These are phyloP conservation scores for Saccharomyces pastorianus DNA, from an alignment of 1,139 yeast species.

Conservation along the genomic window DNA sequence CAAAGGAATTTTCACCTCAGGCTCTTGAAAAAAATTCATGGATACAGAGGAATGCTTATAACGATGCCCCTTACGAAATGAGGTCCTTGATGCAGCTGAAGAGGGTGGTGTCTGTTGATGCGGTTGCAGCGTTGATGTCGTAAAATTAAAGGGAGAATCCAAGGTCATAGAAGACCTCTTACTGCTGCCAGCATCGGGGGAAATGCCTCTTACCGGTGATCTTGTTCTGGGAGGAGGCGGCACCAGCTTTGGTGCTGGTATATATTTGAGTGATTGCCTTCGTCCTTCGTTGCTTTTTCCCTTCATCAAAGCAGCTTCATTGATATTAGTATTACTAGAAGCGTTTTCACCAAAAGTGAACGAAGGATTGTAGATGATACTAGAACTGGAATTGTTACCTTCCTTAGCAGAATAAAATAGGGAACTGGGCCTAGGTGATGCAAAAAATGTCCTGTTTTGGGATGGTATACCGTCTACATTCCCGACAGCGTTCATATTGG, in stretches of 20 bases:
- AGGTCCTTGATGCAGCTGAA: slow-evolving; percentile 62
- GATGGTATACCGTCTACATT: background rate
- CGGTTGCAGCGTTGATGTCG: slow-evolving; percentile 26
- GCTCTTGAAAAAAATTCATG: slow-evolving; percentile 92
- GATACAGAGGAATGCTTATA: slow-evolving; percentile 96
- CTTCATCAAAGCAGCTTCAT: background rate
- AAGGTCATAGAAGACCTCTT: slow-evolving; percentile 17
- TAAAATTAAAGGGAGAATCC: slow-evolving; percentile 45
- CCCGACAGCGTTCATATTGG: background rate
- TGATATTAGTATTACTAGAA: slow-evolving; percentile 1
- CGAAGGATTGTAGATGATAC: slow-evolving; percentile 27
- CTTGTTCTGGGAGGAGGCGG: slow-evolving; percentile 30
- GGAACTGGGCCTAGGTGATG: slow-evolving; percentile 14
- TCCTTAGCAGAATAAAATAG: slow-evolving; percentile 24
- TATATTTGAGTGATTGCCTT: slow-evolving; percentile 30
- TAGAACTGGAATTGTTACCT: slow-evolving; percentile 30
- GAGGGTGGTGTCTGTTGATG: slow-evolving; percentile 11
- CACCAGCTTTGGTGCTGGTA: slow-evolving; percentile 33
- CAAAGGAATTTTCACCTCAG: slow-evolving; percentile 62
- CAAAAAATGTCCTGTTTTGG: background rate
- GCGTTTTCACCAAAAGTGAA: slow-evolving; percentile 27
- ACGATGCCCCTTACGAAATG: slow-evolving; percentile 88
- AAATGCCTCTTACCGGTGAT: slow-evolving; percentile 21
- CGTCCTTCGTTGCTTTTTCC: slow-evolving; percentile 12
- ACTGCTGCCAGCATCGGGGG: slow-evolving; percentile 3